These are phyloP conservation scores for Juncus effusus DNA, from an alignment of 176 grass and related monocot species.

Conservation along the genomic window DNA sequence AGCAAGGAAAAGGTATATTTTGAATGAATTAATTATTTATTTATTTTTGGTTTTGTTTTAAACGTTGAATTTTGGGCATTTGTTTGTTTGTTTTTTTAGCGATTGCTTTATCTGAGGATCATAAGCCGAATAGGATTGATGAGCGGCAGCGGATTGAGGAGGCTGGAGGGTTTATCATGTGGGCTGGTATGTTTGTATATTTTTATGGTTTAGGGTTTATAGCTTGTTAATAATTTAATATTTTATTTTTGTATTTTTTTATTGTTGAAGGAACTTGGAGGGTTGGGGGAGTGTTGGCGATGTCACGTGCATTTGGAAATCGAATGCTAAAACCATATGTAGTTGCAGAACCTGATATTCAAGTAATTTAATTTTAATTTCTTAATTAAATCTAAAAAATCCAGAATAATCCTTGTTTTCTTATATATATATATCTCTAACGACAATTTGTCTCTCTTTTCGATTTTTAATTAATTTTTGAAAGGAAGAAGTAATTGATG, in stretches of 20 bases:
- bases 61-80: background rate
- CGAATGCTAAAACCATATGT: slow-evolving; percentile 77
- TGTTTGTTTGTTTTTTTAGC: slow-evolving; percentile 47
- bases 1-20: slow-evolving; percentile 79
- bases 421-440: background rate
- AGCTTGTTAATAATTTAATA: background rate
- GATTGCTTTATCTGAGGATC: slow-evolving; percentile 81
- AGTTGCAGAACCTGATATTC: slow-evolving; percentile 86
- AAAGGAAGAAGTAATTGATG: slow-evolving; percentile 62
- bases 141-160: slow-evolving; percentile 85
- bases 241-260: slow-evolving; percentile 24
- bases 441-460: background rate
- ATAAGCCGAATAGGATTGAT: slow-evolving; percentile 89
- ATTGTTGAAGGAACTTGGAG: slow-evolving; percentile 77
- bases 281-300: slow-evolving; percentile 80
- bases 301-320: slow-evolving; percentile 95
- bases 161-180: slow-evolving; percentile 85
- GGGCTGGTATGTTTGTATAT: slow-evolving; percentile 63
- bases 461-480: slow-evolving; percentile 21
- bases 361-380: slow-evolving; percentile 33
- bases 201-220: slow-evolving; percentile 5
- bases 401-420: background rate
- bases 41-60: background rate
- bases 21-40: slow-evolving; percentile 12
- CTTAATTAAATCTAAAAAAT: slow-evolving; percentile 1